Evolutionary conservation across 352 stramenopile species (phyloP), one percentile per base, ranked within the genome.

Genomic region (Elongisporangium anandrum): DNA sequence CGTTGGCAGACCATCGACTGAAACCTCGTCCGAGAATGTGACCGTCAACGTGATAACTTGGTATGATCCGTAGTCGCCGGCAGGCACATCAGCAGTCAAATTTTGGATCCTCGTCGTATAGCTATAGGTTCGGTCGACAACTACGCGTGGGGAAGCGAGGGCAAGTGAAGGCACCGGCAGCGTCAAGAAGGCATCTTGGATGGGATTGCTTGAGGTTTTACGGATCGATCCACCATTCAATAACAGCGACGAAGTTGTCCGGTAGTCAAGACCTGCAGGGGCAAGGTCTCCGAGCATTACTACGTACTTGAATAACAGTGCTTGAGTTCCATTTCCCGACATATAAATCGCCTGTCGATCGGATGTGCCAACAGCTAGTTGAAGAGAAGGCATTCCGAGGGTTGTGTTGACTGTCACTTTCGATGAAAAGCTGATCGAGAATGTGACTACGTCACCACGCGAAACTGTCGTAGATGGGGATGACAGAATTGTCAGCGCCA

Each of bases 1-100:
- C 50, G 63, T 63, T 2, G 82, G 70, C 8, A 74, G 62, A 19
- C 79, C 70, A 39, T 77, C 69, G 19, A 94, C 65, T 21, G 56
- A 65, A n/a, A 95, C 81, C 68, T 90, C 81, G 50, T 94, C 84
- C 0, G 86, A 86, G 54, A 94, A 92, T 4, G 63, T 79, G 39
- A 95, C 57, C 8, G 70, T 76, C 39, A 94, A 67, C 13, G 70
- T 77, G 38, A 95, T 85, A 21, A 91, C 69, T 57, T 94, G 82
- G 21, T 91, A 88, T 3, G 66, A 70, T 16, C 86, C 86, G 39
- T 92, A 95, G 1, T 79, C 71, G 0, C 79, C 86, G 5, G 70
- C 56, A 3, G 52, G 13, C 2, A 85, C 61, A 53, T 94, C 79
- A 2, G 76, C 76, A 9, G 66, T 70, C 3, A 94, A 61, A 8